Conservation (phyloP, 306 rosid species). For the Pyrus pyrifolia region DNA sequence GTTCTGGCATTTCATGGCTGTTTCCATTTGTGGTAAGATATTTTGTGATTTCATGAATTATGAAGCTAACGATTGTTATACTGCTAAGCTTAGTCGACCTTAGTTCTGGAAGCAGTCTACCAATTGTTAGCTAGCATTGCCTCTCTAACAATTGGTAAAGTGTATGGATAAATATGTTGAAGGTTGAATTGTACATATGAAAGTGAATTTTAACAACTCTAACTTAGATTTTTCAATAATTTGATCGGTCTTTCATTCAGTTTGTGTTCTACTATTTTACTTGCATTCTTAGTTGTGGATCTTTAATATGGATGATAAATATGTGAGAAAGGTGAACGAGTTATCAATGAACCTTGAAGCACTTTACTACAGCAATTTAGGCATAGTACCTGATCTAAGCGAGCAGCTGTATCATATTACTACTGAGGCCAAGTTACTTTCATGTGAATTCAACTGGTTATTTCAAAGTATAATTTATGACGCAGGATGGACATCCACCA, state of each 20-base stretch:
- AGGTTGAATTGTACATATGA: neutral
- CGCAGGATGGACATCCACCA: conserved; percentile 99
- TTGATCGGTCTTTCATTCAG: neutral
- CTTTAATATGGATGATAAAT: neutral
- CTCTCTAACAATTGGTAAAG: neutral
- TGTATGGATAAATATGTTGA: neutral
- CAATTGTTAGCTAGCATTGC: neutral
- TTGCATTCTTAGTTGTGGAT: neutral
- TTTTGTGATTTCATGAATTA: conserved; percentile 9
- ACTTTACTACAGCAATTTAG: neutral
- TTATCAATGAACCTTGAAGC: neutral
- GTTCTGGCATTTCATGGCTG: conserved; percentile 93
- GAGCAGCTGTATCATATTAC: neutral
- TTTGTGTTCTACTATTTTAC: neutral
- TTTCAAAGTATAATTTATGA: conserved; percentile 12
- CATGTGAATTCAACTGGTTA: conserved; percentile 5
- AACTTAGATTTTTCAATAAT: neutral
- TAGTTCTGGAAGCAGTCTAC: neutral
- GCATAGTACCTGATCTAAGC: conserved; percentile 1
- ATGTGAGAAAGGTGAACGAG: neutral
- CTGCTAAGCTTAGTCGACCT: neutral
- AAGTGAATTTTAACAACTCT: neutral
- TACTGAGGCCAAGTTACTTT: neutral
- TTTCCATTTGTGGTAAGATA: conserved; percentile 86
- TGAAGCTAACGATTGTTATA: conserved; percentile 13